Evolutionary conservation across 768 basidiomycete species (phyloP).

Genomic region (Pulveroboletus sp.): DNA sequence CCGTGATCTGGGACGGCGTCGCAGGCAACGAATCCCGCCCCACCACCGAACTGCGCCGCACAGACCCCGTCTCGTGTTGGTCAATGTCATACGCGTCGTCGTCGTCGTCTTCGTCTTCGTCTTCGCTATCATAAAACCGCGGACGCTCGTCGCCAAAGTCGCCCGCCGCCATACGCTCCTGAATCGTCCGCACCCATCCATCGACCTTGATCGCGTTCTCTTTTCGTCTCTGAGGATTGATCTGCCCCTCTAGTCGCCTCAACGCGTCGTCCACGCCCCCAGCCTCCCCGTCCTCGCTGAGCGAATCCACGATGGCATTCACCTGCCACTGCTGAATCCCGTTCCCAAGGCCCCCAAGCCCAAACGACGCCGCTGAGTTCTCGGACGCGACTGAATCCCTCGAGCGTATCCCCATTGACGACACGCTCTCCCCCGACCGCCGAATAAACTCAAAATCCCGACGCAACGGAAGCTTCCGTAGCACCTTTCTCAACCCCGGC

Average conservation of each 20-base stretch:
- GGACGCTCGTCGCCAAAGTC: conserved; percentile 64
- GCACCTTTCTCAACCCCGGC: conserved; percentile 52
- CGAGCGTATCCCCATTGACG: conserved; percentile 74
- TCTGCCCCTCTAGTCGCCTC: conserved; percentile 78
- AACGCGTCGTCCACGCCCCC: conserved; percentile 86
- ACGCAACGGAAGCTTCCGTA: conserved; percentile 65
- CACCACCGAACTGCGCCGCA: conserved; percentile 6
- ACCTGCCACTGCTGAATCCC: conserved; percentile 80
- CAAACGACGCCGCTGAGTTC: conserved; percentile 32
- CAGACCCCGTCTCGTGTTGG: conserved; percentile 31
- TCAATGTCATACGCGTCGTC: conserved; percentile 31
- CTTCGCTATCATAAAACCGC: conserved; percentile 50
- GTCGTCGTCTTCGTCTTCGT: conserved; percentile 34
- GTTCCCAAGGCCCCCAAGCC: conserved; percentile 36
- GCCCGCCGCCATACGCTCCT: conserved; percentile 60
- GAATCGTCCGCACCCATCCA: conserved; percentile 75
- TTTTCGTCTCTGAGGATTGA: conserved; percentile 67
- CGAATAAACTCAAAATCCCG: conserved; percentile 81
- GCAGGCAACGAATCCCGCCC: conserved; percentile 11
- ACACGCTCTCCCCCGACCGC: conserved; percentile 66
- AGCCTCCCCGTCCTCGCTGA: conserved; percentile 70
- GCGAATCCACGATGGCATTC: conserved; percentile 70
- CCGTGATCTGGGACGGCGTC: conserved; percentile 19
- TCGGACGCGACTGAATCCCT: conserved; percentile 58
- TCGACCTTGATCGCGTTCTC: conserved; percentile 78